phyloP scores from a whole-genome alignment of 352 stramenopile species.

The Phytophthora agathidicida region DNA sequence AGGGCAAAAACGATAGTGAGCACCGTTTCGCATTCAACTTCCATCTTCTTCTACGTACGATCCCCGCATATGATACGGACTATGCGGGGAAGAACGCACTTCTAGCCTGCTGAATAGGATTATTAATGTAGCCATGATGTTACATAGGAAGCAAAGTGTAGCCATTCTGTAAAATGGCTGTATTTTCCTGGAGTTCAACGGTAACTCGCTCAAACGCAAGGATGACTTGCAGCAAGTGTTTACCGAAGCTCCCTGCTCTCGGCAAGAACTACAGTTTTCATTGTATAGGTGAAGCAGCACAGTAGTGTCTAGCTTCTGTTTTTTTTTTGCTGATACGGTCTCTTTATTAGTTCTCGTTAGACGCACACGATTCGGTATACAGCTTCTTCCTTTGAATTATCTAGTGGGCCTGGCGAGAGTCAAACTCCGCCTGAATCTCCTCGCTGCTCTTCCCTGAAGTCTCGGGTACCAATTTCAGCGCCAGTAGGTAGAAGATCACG shows the following conservation, averaged over 20 bases:
- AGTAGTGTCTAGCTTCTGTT: too few relatives aligned
- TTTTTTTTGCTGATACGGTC: too few relatives aligned
- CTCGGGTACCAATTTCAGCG: conserved; percentile 18
- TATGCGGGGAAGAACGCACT: conserved; percentile 5
- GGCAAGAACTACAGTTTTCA: too few relatives aligned
- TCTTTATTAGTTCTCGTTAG: too few relatives aligned
- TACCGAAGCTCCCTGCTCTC: too few relatives aligned
- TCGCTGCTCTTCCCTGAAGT: conserved; percentile 24
- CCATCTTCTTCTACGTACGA: conserved; percentile 22
- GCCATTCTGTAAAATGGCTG: too few relatives aligned
- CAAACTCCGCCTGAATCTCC: conserved; percentile 24
- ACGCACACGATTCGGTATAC: too few relatives aligned
- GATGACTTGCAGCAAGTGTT: too few relatives aligned
- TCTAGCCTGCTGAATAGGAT: conserved; percentile 13
- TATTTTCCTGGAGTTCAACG: too few relatives aligned
- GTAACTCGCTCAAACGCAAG: too few relatives aligned
- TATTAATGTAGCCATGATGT: not conserved
- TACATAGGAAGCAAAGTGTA: not conserved
- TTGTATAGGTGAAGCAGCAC: too few relatives aligned
- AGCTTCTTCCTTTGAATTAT: too few relatives aligned
- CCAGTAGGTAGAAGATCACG: conserved; percentile 20
- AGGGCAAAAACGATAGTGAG: not conserved
- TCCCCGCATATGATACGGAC: conserved; percentile 6
- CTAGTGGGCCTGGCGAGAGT: conserved; percentile 15
- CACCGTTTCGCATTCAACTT: conserved; percentile 26